These are phyloP conservation scores for Rostrohypoxylon terebratum DNA, from an alignment of 495 filamentous ascomycete genomes.

Conservation along the genomic window DNA sequence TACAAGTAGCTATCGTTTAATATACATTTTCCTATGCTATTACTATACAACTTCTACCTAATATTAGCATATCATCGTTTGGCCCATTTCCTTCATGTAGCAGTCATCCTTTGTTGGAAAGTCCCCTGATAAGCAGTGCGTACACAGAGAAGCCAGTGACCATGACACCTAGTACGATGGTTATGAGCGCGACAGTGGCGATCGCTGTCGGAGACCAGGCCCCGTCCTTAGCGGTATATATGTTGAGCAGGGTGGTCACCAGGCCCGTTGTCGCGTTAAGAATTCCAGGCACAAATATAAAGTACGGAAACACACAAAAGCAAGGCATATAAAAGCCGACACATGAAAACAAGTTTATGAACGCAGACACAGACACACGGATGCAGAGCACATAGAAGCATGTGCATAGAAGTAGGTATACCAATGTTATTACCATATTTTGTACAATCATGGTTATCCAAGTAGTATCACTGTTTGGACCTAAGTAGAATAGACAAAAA, in stretches of 20 bases:
- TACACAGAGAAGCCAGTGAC: constrained; percentile 10
- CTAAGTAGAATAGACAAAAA: too few species aligned
- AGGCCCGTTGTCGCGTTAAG: constrained; percentile 2
- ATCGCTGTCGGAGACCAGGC: constrained; percentile 10
- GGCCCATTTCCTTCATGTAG: not conserved
- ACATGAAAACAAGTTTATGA: not conserved
- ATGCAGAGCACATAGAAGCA: too few species aligned
- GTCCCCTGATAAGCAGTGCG: constrained; percentile 10
- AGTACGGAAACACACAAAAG: not conserved
- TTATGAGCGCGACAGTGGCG: constrained; percentile 11
- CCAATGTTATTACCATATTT: too few species aligned
- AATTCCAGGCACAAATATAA: constrained; percentile 2
- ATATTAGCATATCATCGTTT: not conserved
- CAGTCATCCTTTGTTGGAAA: constrained; percentile 13
- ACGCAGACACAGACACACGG: not conserved
- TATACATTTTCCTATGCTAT: constrained; percentile 5
- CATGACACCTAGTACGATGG: constrained; percentile 7
- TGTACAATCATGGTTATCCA: too few species aligned
- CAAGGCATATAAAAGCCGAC: not conserved
- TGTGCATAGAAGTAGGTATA: too few species aligned
- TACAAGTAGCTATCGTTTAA: constrained; percentile 9
- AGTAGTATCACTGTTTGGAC: too few species aligned
- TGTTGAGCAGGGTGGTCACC: constrained; percentile 4
- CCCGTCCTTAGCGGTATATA: constrained; percentile 12
- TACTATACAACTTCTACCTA: constrained; percentile 15